Conservation (phyloP, 495 filamentous ascomycete genomes). For the Lophium mytilinum region DNA sequence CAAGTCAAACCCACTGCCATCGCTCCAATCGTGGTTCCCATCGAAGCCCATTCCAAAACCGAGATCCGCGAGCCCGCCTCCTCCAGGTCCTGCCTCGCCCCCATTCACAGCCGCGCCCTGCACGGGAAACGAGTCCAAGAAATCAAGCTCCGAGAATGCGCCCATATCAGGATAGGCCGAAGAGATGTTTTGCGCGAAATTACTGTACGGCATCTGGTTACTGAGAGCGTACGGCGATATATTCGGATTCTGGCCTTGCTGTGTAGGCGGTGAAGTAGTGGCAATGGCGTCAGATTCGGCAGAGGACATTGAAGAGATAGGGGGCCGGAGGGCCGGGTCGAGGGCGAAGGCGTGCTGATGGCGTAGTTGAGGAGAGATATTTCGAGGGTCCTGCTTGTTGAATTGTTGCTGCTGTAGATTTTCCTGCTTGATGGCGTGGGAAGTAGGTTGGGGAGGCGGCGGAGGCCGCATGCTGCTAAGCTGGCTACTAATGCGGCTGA, state of each 20-base stretch:
- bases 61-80: constrained; percentile 39
- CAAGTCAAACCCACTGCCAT: constrained; percentile 70
- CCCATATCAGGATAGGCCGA: constrained; percentile 33
- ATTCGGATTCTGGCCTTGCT: neutral
- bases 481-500: constrained; percentile 25
- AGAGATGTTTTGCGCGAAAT: constrained; percentile 13
- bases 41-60: constrained; percentile 69
- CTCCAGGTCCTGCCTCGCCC: neutral
- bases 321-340: constrained; percentile 11
- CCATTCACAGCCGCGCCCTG: constrained; percentile 7
- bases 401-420: constrained; percentile 2
- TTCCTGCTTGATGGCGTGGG: constrained; percentile 18
- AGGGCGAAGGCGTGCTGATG: constrained; percentile 24
- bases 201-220: constrained; percentile 14
- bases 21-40: constrained; percentile 70
- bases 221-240: constrained; percentile 17
- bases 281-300: neutral
- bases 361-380: constrained; percentile 2
- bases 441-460: constrained; percentile 17
- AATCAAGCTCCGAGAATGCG: constrained; percentile 29
- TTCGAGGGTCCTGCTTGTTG: constrained; percentile 2
- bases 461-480: constrained; percentile 33
- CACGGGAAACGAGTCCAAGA: constrained; percentile 27
- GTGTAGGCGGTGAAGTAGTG: neutral
- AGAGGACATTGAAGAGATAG: neutral